Percentiles rank a stretch among this genome's conserved stretches.
Evolutionary conservation across 768 basidiomycete genomes (phyloP).

Genomic region (Boletus tomentosulus): DNA sequence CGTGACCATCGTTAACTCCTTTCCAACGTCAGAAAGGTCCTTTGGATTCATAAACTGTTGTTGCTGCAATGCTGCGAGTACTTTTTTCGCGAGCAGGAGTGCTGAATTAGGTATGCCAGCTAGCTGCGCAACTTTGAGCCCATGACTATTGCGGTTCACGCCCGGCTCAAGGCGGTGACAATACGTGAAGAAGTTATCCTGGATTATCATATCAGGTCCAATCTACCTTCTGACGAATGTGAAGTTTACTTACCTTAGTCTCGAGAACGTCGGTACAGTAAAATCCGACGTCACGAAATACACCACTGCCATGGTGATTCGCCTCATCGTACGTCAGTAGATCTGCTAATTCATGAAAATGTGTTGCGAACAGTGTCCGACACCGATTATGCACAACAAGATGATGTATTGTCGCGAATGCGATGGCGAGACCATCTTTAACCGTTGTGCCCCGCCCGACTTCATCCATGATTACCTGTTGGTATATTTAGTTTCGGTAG

Average conservation of each 20-base stretch:
- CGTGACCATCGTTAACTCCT: slow-evolving; percentile 16
- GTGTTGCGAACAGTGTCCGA: slow-evolving; percentile 94
- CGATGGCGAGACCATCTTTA: slow-evolving; percentile 88
- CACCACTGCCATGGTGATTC: slow-evolving; percentile 36
- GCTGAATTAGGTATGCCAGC: slow-evolving; percentile 75
- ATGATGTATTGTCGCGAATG: slow-evolving; percentile 87
- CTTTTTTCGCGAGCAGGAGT: slow-evolving; percentile 55
- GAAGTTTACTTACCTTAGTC: slow-evolving; percentile 49
- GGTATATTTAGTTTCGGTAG: slow-evolving; percentile 5
- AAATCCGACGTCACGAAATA: slow-evolving; percentile 67
- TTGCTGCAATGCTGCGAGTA: slow-evolving; percentile 40
- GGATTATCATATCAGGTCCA: background rate
- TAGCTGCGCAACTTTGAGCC: slow-evolving; percentile 81
- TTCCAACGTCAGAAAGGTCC: slow-evolving; percentile 33
- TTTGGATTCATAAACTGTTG: slow-evolving; percentile 21
- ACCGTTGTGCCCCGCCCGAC: slow-evolving; percentile 96
- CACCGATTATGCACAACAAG: slow-evolving; percentile 66
- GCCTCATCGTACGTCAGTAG: slow-evolving; percentile 64
- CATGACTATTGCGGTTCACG: slow-evolving; percentile 88
- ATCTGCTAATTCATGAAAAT: slow-evolving; percentile 91
- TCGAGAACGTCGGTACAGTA: slow-evolving; percentile 89
- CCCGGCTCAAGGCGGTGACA: slow-evolving; percentile 78
- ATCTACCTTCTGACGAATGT: background rate
- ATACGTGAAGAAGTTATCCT: slow-evolving; percentile 81
- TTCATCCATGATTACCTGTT: slow-evolving; percentile 98